Evolutionary conservation across 2,329 filamentous ascomycete species (phyloP), one percentile per base, ranked within the genome.

Genomic region (Beauveria rudraprayagi): DNA sequence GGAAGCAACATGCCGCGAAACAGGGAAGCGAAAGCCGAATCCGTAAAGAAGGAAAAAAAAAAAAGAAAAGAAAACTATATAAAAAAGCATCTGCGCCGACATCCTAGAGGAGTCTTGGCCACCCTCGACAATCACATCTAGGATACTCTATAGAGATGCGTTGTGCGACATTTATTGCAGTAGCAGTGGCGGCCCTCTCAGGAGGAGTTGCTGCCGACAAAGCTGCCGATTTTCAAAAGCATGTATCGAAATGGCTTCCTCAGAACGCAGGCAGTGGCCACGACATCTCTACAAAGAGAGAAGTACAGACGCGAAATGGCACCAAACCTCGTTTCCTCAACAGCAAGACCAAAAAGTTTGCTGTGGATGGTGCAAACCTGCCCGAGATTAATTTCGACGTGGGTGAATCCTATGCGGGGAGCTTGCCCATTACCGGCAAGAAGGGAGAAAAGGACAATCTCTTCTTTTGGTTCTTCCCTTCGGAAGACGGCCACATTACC

Each of bases 321-420:
- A 47, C 53, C 5, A 57, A 30, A 22, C 30, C 30, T 17, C 56
- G 24, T 3, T 53, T 40, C 28, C 41, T 60, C 7, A 60, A 40
- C 43, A 46, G 11, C n/a, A 60, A 55, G n/a, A 53, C 58, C 11
- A 41, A 47, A 22, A 53, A 80, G 65, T 89, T 85, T 63, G 80
- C 78, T 24, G 84, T 90, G 46, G 82, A 91, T 66, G 84, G 88
- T 3, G 80, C 77, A 2, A 77, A 72, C 1, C 82, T 91, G 53
- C 89, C 89, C 0, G 85, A 90, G 19, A 84, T 91, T 0, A 69
- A 80, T 28, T 92, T 89, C 63, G 87, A 91, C 63, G 75, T 90
- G 47, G 81, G 83, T 59, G 84, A 88, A 71, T 84, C 81, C 0
- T 88, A 87, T 65, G 81, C 85, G n/a, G 85, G 85, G 19, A 70